phyloP scores from a whole-genome alignment of 441 rosid genomes.

The Erodium texanum region DNA sequence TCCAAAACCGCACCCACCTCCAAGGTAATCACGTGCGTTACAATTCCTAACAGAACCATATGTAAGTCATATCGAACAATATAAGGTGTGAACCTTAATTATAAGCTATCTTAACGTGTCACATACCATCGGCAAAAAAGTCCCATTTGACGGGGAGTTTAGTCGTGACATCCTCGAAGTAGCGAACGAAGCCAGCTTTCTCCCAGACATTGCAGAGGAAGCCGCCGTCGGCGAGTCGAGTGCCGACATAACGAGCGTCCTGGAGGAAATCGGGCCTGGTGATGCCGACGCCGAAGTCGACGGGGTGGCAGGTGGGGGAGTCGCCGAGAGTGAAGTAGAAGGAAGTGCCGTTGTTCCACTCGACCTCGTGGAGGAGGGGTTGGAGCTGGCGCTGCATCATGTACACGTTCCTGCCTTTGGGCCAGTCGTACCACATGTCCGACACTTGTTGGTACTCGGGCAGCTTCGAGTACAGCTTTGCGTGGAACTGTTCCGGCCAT shows the following conservation, averaged over 20 bases:
- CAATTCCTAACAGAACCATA: slow-evolving; percentile 16
- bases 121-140: slow-evolving; percentile 28
- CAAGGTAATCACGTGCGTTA: slow-evolving; percentile 30
- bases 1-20: slow-evolving; percentile 30
- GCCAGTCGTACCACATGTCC: slow-evolving; percentile 39
- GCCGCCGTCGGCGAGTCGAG: slow-evolving; percentile 26
- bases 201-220: slow-evolving; percentile 39
- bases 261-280: slow-evolving; percentile 45
- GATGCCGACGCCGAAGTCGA: slow-evolving; percentile 29
- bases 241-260: slow-evolving; percentile 32
- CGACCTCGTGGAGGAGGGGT: slow-evolving; percentile 20
- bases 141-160: slow-evolving; percentile 33
- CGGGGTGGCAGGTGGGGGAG: slow-evolving; percentile 14
- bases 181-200: slow-evolving; percentile 40
- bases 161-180: slow-evolving; percentile 36
- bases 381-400: slow-evolving; percentile 33
- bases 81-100: too few relatives aligned
- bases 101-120: too few relatives aligned
- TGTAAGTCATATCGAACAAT: too few relatives aligned
- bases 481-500: slow-evolving; percentile 42
- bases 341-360: slow-evolving; percentile 41
- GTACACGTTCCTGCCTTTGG: slow-evolving; percentile 32
- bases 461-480: slow-evolving; percentile 29
- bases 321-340: slow-evolving; percentile 25
- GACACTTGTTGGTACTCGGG: slow-evolving; percentile 24